A percentile compares a stretch with the other conserved stretches of the same genome.
Conservation (phyloP, 805 yeast species). For the Nakazawaea peltata region DNA sequence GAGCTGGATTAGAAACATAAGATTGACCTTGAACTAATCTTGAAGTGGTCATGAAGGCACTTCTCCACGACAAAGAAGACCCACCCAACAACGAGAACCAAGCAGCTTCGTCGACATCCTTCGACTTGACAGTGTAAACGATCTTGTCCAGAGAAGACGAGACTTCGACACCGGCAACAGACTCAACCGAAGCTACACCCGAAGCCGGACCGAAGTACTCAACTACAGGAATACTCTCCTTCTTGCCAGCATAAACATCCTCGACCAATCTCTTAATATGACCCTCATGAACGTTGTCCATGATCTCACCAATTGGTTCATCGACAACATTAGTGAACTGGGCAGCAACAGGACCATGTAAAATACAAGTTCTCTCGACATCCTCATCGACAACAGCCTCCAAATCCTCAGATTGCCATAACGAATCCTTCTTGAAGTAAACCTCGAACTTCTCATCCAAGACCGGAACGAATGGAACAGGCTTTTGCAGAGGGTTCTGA, state of each 20-base stretch:
- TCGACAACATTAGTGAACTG: conserved; percentile 79
- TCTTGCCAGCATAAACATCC: conserved; percentile 67
- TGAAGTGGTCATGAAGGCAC: conserved; percentile 74
- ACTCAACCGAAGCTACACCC: conserved; percentile 21
- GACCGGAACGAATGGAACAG: conserved; percentile 96
- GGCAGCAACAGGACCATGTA: conserved; percentile 98
- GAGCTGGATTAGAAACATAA: conserved; percentile 73
- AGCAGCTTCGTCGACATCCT: conserved; percentile 26
- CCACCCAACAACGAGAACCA: conserved; percentile 90
- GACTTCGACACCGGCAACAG: conserved; percentile 28
- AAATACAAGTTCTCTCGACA: conserved; percentile 97
- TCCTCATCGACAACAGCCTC: conserved; percentile 95
- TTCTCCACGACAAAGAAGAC: conserved; percentile 72
- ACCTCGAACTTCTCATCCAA: conserved; percentile 90
- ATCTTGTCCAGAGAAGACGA: conserved; percentile 22
- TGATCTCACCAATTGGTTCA: conserved; percentile 87
- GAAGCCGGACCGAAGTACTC: conserved; percentile 83
- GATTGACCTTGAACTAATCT: conserved; percentile 81
- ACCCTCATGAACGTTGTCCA: conserved; percentile 86
- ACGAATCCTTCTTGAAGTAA: conserved; percentile 96
- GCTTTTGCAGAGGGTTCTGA: conserved; percentile 82
- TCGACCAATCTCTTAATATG: conserved; percentile 65
- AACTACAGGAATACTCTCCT: conserved; percentile 69
- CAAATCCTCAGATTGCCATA: conserved; percentile 98
- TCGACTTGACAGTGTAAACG: conserved; percentile 30